phyloP scores from a whole-genome alignment of 2,329 filamentous ascomycete species.

The Colletotrichum aenigma region DNA sequence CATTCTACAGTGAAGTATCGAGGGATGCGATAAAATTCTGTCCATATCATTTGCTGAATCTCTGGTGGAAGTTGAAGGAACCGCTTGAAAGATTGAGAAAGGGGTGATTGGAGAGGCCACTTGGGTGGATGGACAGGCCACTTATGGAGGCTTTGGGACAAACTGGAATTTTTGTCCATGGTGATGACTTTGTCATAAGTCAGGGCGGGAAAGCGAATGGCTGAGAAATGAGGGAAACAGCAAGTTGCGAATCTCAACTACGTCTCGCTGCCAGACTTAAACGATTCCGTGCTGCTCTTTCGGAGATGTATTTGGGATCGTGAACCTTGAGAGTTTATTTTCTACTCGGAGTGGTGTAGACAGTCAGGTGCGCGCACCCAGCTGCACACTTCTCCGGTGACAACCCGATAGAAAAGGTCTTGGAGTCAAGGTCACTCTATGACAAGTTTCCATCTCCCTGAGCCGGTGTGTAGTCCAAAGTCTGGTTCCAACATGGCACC shows the following conservation, averaged over 20 bases:
- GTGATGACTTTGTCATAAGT: not conserved
- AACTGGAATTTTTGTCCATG: not conserved
- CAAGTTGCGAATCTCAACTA: not conserved
- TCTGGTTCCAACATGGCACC: too few species aligned
- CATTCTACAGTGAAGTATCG: not conserved
- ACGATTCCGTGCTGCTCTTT: not conserved
- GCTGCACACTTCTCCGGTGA: too few species aligned
- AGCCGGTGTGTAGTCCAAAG: too few species aligned
- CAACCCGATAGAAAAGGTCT: too few species aligned
- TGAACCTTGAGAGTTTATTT: not conserved
- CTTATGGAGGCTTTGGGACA: too few species aligned
- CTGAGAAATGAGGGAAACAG: fast-evolving
- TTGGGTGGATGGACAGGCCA: too few species aligned
- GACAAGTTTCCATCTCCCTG: too few species aligned
- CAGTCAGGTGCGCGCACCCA: too few species aligned
- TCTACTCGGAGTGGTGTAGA: too few species aligned
- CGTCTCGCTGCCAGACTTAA: not conserved
- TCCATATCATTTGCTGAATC: not conserved
- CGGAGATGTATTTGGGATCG: not conserved
- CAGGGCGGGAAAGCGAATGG: fast-evolving
- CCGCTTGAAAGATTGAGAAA: not conserved
- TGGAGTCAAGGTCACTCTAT: too few species aligned
- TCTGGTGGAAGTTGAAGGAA: not conserved
- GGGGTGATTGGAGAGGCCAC: too few species aligned
- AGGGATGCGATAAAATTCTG: not conserved